Conservation (phyloP, 495 filamentous ascomycete species). For the Glonium stellatum region DNA sequence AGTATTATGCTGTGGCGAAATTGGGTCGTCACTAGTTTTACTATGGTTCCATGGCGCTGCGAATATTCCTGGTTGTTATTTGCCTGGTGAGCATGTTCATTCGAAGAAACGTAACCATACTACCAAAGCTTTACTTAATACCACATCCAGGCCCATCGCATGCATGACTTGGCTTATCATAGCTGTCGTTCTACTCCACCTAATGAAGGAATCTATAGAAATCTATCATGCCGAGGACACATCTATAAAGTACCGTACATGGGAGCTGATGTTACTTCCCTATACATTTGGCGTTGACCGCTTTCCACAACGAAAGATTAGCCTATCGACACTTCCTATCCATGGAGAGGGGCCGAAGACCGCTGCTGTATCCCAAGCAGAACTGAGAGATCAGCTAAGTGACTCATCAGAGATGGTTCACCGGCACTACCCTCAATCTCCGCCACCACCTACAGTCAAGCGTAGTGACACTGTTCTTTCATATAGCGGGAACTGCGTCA, state of each 20-base stretch:
- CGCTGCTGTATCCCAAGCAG: too few species aligned
- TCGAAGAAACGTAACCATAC: neutral
- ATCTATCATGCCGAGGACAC: neutral
- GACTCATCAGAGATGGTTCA: neutral
- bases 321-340: neutral
- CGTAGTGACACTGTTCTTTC: constrained; percentile 3
- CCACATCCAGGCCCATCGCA: constrained; percentile 1
- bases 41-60: constrained; percentile 8
- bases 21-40: constrained; percentile 4
- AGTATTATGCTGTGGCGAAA: constrained; percentile 9
- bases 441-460: neutral
- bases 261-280: neutral
- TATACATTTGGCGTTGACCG: neutral
- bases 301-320: neutral
- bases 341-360: neutral
- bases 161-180: constrained; percentile 9
- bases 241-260: neutral
- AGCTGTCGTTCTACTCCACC: neutral
- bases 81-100: neutral
- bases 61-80: constrained; percentile 10
- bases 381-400: too few species aligned
- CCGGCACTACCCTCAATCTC: neutral
- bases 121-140: neutral
- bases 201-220: constrained; percentile 13
- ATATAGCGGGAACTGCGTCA: neutral